phyloP scores from a whole-genome alignment of 2,329 filamentous ascomycete genomes.

The Alternaria infectoria region DNA sequence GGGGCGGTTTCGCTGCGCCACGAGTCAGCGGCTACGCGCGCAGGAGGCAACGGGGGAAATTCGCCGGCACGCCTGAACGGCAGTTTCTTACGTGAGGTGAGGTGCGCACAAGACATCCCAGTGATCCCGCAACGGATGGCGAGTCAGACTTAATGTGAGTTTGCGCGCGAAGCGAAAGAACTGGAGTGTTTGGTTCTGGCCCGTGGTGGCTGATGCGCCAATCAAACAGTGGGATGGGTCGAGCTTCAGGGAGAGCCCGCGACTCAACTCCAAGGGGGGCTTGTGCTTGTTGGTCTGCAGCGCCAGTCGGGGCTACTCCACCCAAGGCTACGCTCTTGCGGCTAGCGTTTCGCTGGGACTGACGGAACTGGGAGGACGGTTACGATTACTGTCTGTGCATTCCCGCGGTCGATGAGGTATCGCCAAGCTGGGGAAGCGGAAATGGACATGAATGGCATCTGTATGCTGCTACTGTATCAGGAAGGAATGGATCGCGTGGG shows the following conservation, averaged over 20 bases:
- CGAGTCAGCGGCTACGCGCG: background rate
- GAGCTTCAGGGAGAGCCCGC: slow-evolving; percentile 1
- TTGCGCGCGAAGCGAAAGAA: slow-evolving; percentile 13
- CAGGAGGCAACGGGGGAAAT: slow-evolving; percentile 1
- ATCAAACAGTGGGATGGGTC: background rate
- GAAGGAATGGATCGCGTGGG: slow-evolving; percentile 5
- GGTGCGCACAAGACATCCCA: background rate
- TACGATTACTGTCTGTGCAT: slow-evolving; percentile 14
- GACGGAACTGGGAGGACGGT: slow-evolving; percentile 6
- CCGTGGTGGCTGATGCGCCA: background rate
- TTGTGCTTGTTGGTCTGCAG: background rate
- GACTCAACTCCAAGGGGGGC: background rate
- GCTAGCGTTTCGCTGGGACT: slow-evolving; percentile 6
- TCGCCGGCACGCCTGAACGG: slow-evolving; percentile 4
- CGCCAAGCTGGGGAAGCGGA: slow-evolving; percentile 25
- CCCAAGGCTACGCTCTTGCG: slow-evolving; percentile 1
- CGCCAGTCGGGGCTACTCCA: slow-evolving; percentile 1
- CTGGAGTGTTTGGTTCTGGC: background rate
- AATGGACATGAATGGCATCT: background rate
- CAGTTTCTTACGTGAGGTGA: slow-evolving; percentile 2
- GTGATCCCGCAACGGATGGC: background rate
- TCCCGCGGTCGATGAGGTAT: slow-evolving; percentile 17
- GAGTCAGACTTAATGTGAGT: slow-evolving; percentile 1
- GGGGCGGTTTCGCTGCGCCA: background rate
- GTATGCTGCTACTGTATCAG: background rate